Evolutionary conservation across 495 filamentous ascomycete genomes (phyloP), one percentile per base, ranked within the genome.

Genomic region (Xylaria castorea): DNA sequence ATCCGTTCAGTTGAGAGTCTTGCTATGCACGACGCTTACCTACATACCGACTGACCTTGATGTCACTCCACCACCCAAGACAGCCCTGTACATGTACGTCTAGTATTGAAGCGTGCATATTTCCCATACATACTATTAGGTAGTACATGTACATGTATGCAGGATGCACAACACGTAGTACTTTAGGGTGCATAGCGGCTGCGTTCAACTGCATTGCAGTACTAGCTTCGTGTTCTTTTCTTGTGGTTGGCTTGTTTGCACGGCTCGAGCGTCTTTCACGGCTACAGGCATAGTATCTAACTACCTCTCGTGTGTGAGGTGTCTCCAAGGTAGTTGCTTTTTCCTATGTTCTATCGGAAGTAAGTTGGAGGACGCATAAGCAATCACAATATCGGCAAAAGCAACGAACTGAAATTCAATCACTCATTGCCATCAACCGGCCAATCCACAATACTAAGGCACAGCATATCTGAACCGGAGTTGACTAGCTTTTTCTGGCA

Each of bases 231-330:
- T 38, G 1, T 30, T 63, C 60, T 36, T 8, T 18, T 30, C 42
- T 60, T 30, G 18, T 30, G 30, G 16, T 66, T 48, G 30, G 42
- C 30, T 38, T 40, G 48, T 25, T 42, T 34, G 48, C 66, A 71
- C 34, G 42, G 38, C 68, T 70, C n/a, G 38, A 70, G 22, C 68
- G 34, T 44, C 25, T 3, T 22, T 46, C 32, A 46, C 67, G 34
- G 53, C 67, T 48, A 40, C 25, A 34, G 38, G 38, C 53, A 46
- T 32, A 34, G 11, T n/a, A 14, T 42, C 18, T 9, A 71, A n/a
- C 12, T 36, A 51, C 4, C 20, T 25, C 11, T 18, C 25, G 50
- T 14, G 22, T 20, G 22, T 27, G 11, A 55, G 3, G 11, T 55
- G 20, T 60, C 30, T 38, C 30, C 7, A 60, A 20, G 32, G 7